Conservation (phyloP, 2,329 filamentous ascomycete genomes). For the Aspergillus sclerotialis region DNA sequence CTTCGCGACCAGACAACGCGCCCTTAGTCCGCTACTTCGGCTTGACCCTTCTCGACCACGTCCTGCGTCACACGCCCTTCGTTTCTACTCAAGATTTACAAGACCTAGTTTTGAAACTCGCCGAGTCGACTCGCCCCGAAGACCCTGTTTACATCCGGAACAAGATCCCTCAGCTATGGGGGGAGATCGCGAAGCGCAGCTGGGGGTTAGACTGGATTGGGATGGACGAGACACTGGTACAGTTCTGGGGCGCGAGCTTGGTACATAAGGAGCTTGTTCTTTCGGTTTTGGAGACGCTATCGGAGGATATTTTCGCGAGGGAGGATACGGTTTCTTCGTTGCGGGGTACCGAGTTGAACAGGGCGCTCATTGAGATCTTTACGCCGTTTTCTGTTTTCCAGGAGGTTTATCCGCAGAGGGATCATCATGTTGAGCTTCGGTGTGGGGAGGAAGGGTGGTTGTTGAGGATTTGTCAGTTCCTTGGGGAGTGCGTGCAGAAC, state of each 20-base stretch:
- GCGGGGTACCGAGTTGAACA: conserved; percentile 75
- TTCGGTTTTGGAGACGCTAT: conserved; percentile 80
- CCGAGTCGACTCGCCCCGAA: conserved; percentile 59
- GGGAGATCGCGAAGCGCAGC: conserved; percentile 83
- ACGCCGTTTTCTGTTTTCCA: conserved; percentile 69
- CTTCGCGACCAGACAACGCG: conserved; percentile 65
- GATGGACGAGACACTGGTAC: conserved; percentile 79
- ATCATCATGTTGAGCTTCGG: conserved; percentile 62
- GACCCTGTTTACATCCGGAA: conserved; percentile 83
- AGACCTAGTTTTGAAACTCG: conserved; percentile 71
- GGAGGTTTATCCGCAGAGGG: conserved; percentile 68
- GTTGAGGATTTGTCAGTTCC: conserved; percentile 63
- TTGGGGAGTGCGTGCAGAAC: conserved; percentile 64
- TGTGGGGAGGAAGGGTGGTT: conserved; percentile 84
- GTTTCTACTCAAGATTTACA: conserved; percentile 61
- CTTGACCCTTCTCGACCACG: conserved; percentile 82
- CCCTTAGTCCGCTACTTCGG: conserved; percentile 88
- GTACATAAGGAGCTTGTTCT: conserved; percentile 81
- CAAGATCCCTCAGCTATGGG: conserved; percentile 92
- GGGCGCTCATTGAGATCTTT: conserved; percentile 88
- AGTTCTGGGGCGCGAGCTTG: conserved; percentile 62
- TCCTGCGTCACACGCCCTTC: conserved; percentile 77
- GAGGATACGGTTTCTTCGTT: conserved; percentile 82
- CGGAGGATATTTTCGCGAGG: conserved; percentile 86
- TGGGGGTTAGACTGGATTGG: conserved; percentile 93